Base-by-base conservation (phyloP, 306 rosid genomes). In the Vachellia collinsii region DNA sequence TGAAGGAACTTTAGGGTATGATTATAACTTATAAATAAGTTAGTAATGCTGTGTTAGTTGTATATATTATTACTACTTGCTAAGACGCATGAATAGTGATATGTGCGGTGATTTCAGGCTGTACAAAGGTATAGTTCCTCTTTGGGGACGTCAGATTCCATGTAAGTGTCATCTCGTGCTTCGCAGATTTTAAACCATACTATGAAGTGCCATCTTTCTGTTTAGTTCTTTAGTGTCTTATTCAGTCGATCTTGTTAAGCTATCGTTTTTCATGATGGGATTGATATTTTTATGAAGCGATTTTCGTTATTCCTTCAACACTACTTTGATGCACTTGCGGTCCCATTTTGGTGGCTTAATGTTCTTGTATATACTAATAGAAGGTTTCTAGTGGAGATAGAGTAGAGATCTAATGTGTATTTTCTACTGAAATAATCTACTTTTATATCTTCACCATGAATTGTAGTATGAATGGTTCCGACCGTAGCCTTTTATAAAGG, bases 101-200 rank as follows among this genome's bases (percentile, higher is more conserved):
- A 38, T 77, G 11, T 56, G 62, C 42, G 47, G n/a, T 64, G 44
- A 41, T 84, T 84, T 86, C 93, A 96, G 99, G 88, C 76, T 96
- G 86, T 96, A 96, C 85, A 96, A 96, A 95, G 99, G 99, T 37
- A 22, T 96, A 37, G 92, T 96, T 84, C 99, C 99, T 80, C 90
- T 96, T 34, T 96, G 99, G 99, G 99, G 99, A 83, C 97, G 99
- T 23, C 99, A 95, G 76, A 96, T 96, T 71, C 99, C 99, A 83
- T 96, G 99, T 96, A 86, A 86, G 97, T 90, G n/a, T 48, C 61
- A 59, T 65, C 25, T 23, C 81, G 3, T 44, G 34, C 46, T 6
- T 65, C 42, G 12, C 71, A 47, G 58, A 72, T 76, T 65, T 47
- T 47, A 54, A 34, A 50, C 19, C 63, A 56, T 44, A 36, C 37